These are phyloP conservation scores for Phylloboletellus chloephorus DNA, from an alignment of 1,284 basidiomycete species.

Conservation along the genomic window DNA sequence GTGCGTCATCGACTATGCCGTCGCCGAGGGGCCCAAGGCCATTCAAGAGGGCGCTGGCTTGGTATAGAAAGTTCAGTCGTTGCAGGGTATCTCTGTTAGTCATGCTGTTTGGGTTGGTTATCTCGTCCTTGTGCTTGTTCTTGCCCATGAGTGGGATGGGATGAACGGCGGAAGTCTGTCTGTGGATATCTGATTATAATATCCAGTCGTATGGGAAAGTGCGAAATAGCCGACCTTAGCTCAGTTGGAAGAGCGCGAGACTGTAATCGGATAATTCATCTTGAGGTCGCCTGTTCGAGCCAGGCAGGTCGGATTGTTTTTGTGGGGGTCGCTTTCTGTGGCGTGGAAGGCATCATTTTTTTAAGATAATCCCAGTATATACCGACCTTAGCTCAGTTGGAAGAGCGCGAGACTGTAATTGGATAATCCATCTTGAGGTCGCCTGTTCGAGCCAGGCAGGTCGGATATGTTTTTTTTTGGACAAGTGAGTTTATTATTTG, in stretches of 20 bases:
- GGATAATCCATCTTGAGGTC: conserved; percentile 42
- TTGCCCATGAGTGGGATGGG: conserved; percentile 69
- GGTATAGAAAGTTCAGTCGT: conserved; percentile 78
- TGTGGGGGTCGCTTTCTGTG: too few species aligned
- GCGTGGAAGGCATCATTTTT: too few species aligned
- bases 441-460: conserved; percentile 57
- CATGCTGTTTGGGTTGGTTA: conserved; percentile 51
- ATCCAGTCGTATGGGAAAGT: too few species aligned
- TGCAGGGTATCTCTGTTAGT: conserved; percentile 71
- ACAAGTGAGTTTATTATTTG: too few species aligned
- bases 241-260: conserved; percentile 38
- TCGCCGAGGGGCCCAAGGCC: conserved; percentile 30
- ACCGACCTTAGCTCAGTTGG: neutral
- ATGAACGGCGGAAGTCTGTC: too few species aligned
- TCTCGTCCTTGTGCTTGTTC: conserved; percentile 51
- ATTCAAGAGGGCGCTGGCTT: conserved; percentile 66
- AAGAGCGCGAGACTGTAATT: neutral
- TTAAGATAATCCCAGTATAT: too few species aligned
- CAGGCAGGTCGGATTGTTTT: conserved; percentile 38
- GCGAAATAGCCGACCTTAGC: conserved; percentile 34
- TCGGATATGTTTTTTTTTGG: conserved; percentile 34
- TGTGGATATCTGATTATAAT: neutral
- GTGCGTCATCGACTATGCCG: too few species aligned
- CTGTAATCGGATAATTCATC: conserved; percentile 31
- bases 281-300: conserved; percentile 44